Conservation (phyloP, 2,329 filamentous ascomycete species). For the Ceratocystis variospora region DNA sequence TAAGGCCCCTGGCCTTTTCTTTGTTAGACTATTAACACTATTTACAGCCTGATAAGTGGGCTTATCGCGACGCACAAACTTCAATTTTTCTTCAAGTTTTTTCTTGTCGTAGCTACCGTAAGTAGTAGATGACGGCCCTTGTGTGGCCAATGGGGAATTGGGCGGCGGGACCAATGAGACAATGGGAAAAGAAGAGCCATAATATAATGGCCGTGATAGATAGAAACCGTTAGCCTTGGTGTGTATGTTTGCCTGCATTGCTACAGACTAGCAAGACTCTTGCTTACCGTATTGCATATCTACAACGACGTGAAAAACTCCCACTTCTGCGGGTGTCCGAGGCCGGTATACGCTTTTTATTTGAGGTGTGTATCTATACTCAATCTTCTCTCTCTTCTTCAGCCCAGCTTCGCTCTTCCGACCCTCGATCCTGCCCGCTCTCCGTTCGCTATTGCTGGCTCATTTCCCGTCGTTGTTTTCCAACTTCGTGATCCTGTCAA, state of each 20-base stretch:
- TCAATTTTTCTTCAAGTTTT: slow-evolving; percentile 8
- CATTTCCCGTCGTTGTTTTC: neutral
- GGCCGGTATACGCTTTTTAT: no score
- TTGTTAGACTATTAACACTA: neutral
- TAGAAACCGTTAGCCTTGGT: no score
- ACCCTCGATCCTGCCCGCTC: neutral
- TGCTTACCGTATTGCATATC: no score
- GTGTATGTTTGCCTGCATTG: no score
- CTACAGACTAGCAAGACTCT: no score
- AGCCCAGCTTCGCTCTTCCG: neutral
- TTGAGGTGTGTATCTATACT: neutral
- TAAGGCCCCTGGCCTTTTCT: neutral
- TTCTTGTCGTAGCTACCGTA: neutral
- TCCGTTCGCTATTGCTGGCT: neutral
- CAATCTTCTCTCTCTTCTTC: neutral
- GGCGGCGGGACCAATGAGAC: no score
- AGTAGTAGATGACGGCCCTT: neutral
- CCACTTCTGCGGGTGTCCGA: no score
- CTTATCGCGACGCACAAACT: slow-evolving; percentile 6
- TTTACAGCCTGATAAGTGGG: neutral
- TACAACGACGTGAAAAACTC: no score
- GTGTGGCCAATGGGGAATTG: no score
- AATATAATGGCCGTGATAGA: no score
- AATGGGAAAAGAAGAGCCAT: no score
- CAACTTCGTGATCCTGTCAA: slow-evolving; percentile 3